A percentile compares a stretch with the other conserved stretches of the same genome.
These are phyloP conservation scores for Podaxis sp. DNA, from an alignment of 768 basidiomycete species.

Conservation along the genomic window DNA sequence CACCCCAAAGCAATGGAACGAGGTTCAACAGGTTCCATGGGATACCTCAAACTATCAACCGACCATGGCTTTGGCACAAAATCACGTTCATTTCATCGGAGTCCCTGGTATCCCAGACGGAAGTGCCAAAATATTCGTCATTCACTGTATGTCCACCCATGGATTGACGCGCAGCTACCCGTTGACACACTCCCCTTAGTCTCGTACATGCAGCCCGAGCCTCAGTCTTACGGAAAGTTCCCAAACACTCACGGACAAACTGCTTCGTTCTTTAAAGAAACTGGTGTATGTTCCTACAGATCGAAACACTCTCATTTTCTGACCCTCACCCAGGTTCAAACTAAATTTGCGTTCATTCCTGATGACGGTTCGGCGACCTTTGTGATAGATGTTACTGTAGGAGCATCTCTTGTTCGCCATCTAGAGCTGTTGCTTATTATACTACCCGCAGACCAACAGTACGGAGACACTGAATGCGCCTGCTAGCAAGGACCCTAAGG, in stretches of 20 bases:
- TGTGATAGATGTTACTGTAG: conserved; percentile 65
- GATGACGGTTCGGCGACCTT: conserved; percentile 70
- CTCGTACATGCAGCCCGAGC: conserved; percentile 65
- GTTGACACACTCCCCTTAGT: conserved; percentile 33
- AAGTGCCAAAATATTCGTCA: conserved; percentile 65
- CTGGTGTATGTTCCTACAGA: conserved; percentile 38
- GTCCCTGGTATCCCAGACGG: conserved; percentile 57
- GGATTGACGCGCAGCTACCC: not conserved
- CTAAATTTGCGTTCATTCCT: conserved; percentile 76
- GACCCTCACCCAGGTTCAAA: conserved; percentile 46
- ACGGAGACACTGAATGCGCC: conserved; percentile 64
- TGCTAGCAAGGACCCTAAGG: conserved; percentile 51
- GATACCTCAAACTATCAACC: conserved; percentile 47
- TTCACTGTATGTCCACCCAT: conserved; percentile 54
- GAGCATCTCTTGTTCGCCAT: conserved; percentile 1
- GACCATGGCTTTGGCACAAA: conserved; percentile 68
- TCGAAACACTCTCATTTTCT: not conserved
- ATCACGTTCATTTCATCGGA: conserved; percentile 72
- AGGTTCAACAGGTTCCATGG: conserved; percentile 45
- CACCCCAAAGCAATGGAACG: conserved; percentile 60
- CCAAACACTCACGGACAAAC: conserved; percentile 69
- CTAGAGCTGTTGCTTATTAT: conserved; percentile 1
- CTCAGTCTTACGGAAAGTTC: conserved; percentile 66
- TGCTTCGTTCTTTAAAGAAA: conserved; percentile 63
- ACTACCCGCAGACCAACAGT: conserved; percentile 49